Percentiles rank a stretch among this genome's conserved stretches.
These are phyloP conservation scores for Beauveria rudraprayagi DNA, from an alignment of 2,329 filamentous ascomycete species.

Conservation along the genomic window DNA sequence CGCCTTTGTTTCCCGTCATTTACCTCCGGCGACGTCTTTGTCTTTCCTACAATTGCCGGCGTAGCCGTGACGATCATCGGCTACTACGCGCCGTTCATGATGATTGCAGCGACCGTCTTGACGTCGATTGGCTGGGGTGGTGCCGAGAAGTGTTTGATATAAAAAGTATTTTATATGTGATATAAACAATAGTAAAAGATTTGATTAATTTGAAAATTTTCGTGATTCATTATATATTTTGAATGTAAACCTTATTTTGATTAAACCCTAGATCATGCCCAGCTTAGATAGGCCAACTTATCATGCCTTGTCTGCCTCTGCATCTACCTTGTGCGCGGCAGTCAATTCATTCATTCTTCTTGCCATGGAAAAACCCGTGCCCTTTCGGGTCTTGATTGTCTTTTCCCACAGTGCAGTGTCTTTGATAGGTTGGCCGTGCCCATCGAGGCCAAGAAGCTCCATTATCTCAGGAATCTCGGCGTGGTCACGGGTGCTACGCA, in stretches of 20 bases:
- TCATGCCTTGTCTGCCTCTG: too few relatives aligned
- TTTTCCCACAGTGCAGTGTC: conserved; percentile 38
- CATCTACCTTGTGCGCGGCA: not conserved
- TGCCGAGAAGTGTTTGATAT: too few relatives aligned
- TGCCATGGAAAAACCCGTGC: conserved; percentile 44
- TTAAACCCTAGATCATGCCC: too few relatives aligned
- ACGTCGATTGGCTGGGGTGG: conserved; percentile 18
- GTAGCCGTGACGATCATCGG: conserved; percentile 29
- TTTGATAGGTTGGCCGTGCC: conserved; percentile 28
- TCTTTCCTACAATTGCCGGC: conserved; percentile 23
- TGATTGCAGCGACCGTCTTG: conserved; percentile 28
- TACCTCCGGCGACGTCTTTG: too few relatives aligned
- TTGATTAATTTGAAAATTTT: too few relatives aligned
- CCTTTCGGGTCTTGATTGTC: conserved; percentile 42
- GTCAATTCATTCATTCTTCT: conserved; percentile 34
- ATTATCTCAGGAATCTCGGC: conserved; percentile 60
- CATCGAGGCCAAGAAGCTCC: conserved; percentile 51
- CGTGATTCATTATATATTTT: too few relatives aligned
- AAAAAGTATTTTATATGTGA: too few relatives aligned
- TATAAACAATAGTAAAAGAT: too few relatives aligned
- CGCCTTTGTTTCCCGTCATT: too few relatives aligned
- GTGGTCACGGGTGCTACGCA: conserved; percentile 73
- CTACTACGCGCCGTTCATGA: conserved; percentile 38
- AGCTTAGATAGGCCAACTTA: too few relatives aligned
- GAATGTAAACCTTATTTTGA: too few relatives aligned